Evolutionary conservation across 768 basidiomycete species (phyloP), one percentile per base, ranked within the genome.

Genomic region (Polyporus arcularius): DNA sequence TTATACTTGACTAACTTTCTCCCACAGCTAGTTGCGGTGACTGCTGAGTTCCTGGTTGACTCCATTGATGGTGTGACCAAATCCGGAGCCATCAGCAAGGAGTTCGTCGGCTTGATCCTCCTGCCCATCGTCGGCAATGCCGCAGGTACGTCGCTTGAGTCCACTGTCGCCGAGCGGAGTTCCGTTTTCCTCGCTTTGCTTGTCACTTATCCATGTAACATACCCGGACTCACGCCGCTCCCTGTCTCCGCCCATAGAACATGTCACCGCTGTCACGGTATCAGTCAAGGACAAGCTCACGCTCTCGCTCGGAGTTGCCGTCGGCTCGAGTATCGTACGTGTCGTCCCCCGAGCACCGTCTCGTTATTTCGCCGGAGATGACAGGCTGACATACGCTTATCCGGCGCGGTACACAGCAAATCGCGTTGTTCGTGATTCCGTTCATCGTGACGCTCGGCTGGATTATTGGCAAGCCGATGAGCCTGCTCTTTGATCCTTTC

Each of bases 81-180:
- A 0, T 67, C 68, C 0, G 85, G 86, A 26, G 15, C 28, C 7
- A 88, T 98, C 56, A 83, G 78, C 60, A 82, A 85, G 61, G 91
- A 90, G 71, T 98, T 94, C 70, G 88, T 97, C 61, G 95, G 92
- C 12, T 74, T 97, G 43, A 89, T 90, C 65, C 78, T 98, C 14
- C 81, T 98, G 8, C 96, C 96, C 6, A 94, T 97, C 40, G 94
- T 95, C 14, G 92, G 92, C 18, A 94, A 94, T 70, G 90, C 92
- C 6, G 93, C 91, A 57, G 85, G 85, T 68, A 16, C 46, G 39
- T 43, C 21, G 38, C 39, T 15, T 31, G 31, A 46, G 5, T 46
- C 31, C 46, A n/a, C 48, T 43, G 50, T 43, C 42, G 32, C 55
- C 49, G 39, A 45, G 21, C 18, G 16, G 42, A 28, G 21, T 35